phyloP scores from a whole-genome alignment of 108 stramenopile species.

The Skeletonema tropicum region DNA sequence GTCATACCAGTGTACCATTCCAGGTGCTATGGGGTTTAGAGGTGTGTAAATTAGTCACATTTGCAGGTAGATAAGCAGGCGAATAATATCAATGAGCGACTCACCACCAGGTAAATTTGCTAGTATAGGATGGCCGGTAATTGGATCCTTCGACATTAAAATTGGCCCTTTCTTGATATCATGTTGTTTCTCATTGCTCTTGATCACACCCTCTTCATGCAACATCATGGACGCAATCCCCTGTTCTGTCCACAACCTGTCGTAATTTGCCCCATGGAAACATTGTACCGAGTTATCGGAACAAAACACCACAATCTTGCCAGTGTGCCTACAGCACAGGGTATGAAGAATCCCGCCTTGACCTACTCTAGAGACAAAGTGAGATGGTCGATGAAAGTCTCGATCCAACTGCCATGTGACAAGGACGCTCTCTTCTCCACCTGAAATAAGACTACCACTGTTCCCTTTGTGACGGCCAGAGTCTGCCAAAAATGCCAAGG shows the following conservation, averaged over 20 bases:
- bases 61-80: neutral
- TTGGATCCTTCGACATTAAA: conserved; percentile 45
- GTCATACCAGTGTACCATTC: conserved; percentile 85
- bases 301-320: conserved; percentile 58
- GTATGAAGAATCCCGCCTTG: conserved; percentile 67
- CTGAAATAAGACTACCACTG: conserved; percentile 65
- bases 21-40: conserved; percentile 55
- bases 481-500: conserved; percentile 48
- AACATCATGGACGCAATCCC: conserved; percentile 52
- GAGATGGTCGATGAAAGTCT: conserved; percentile 59
- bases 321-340: conserved; percentile 26
- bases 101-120: conserved; percentile 30
- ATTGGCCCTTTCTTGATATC: conserved; percentile 15
- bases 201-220: conserved; percentile 21
- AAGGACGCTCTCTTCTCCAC: conserved; percentile 79
- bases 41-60: conserved; percentile 14
- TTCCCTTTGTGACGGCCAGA: conserved; percentile 11
- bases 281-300: conserved; percentile 77
- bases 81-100: neutral
- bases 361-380: conserved; percentile 67
- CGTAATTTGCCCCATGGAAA: conserved; percentile 64
- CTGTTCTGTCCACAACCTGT: conserved; percentile 63
- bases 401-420: conserved; percentile 79
- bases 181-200: neutral
- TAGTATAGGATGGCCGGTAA: conserved; percentile 38